These are phyloP conservation scores for Colletotrichum sp. DNA, from an alignment of 2,329 filamentous ascomycete genomes.

Conservation along the genomic window DNA sequence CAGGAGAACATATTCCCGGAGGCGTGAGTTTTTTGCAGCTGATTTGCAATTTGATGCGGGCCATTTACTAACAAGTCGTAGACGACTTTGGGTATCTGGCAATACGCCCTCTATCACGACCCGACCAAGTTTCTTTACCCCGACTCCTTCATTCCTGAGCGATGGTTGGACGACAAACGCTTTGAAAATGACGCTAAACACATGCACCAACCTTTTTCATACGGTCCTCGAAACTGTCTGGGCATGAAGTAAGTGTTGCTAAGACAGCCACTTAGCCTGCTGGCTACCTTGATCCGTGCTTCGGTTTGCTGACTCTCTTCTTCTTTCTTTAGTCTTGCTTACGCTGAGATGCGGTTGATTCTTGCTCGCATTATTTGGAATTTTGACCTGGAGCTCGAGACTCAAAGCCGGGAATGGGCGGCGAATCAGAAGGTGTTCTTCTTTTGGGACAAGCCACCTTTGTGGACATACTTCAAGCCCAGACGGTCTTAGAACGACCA, in stretches of 20 bases:
- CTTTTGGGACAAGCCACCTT: conserved; percentile 38
- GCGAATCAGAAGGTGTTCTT: conserved; percentile 39
- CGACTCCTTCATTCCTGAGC: conserved; percentile 49
- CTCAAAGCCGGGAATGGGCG: conserved; percentile 41
- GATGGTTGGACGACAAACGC: conserved; percentile 38
- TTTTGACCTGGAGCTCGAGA: conserved; percentile 49
- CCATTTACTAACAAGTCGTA: not conserved
- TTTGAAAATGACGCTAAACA: not conserved
- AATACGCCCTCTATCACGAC: conserved; percentile 48
- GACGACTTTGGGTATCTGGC: conserved; percentile 47
- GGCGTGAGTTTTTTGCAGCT: conserved; percentile 29
- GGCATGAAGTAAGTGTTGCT: conserved; percentile 23
- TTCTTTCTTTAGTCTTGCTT: conserved; percentile 42
- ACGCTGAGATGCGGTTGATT: conserved; percentile 56
- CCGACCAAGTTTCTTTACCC: conserved; percentile 49
- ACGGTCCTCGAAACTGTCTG: conserved; percentile 6
- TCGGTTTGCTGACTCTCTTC: conserved; percentile 30
- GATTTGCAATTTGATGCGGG: not conserved
- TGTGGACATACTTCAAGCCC: not conserved
- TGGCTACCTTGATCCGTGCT: conserved; percentile 27
- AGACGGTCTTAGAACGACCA: not conserved
- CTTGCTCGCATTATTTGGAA: conserved; percentile 52
- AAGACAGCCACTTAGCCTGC: conserved; percentile 4
- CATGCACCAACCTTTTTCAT: conserved; percentile 5
- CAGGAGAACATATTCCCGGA: conserved; percentile 33